A percentile compares a stretch with the other conserved stretches of the same genome.
phyloP scores from a whole-genome alignment of 1,139 yeast genomes.

The Taphrina populina region DNA sequence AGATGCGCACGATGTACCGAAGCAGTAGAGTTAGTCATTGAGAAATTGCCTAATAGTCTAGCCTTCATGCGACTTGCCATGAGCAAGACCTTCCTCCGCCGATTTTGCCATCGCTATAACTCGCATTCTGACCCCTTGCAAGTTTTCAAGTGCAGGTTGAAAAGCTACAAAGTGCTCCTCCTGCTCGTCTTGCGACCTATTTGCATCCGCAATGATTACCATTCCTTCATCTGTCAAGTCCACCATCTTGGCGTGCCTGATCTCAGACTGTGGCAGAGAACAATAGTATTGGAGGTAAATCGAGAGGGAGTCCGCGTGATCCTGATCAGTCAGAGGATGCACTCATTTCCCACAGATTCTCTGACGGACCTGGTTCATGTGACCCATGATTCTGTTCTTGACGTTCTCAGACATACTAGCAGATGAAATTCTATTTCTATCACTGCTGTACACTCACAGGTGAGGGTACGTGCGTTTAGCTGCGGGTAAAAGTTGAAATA shows the following conservation, averaged over 20 bases:
- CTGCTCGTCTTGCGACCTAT: background rate
- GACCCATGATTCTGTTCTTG: slow-evolving; percentile 23
- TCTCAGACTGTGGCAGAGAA: slow-evolving; percentile 1
- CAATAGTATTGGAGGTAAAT: slow-evolving; percentile 21
- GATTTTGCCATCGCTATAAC: slow-evolving; percentile 28
- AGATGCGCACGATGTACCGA: no score
- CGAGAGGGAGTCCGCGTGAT: slow-evolving; percentile 18
- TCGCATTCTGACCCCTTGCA: slow-evolving; percentile 27
- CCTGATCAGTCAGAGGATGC: background rate
- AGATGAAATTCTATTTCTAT: no score
- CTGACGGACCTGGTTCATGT: slow-evolving; percentile 23
- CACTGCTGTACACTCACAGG: no score
- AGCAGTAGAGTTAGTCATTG: no score
- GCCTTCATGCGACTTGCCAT: no score
- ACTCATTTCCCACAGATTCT: background rate
- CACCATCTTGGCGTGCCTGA: slow-evolving; percentile 12
- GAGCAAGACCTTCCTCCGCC: slow-evolving; percentile 7
- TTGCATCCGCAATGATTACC: background rate
- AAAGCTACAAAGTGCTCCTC: slow-evolving; percentile 21
- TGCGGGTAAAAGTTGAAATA: no score
- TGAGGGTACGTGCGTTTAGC: no score
- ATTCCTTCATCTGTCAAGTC: slow-evolving; percentile 28
- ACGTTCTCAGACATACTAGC: slow-evolving; percentile 21
- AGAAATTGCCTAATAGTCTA: no score
- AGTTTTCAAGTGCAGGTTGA: slow-evolving; percentile 6